phyloP scores from a whole-genome alignment of 192 early-diverging fungal genomes.

The Funneliformis geosporum region DNA sequence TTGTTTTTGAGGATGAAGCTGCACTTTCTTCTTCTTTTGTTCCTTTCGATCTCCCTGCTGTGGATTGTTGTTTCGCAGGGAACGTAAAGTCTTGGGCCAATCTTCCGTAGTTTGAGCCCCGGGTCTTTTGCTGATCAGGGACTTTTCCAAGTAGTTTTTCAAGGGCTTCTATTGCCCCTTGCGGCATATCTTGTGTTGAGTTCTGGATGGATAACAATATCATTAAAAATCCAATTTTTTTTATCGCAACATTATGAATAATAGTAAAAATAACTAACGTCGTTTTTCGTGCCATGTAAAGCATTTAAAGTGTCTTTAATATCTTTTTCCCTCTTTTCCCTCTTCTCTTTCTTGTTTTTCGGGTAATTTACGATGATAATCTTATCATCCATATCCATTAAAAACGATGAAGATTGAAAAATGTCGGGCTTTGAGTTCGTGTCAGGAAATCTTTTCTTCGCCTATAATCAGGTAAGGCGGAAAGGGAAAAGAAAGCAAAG shows the following conservation, averaged over 20 bases:
- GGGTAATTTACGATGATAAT: slow-evolving; percentile 10
- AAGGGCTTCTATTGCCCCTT: slow-evolving; percentile 9
- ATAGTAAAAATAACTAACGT: background rate
- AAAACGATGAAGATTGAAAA: slow-evolving; percentile 2
- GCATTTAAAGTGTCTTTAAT: slow-evolving; percentile 4
- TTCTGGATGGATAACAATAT: background rate
- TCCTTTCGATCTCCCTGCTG: background rate
- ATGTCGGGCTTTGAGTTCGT: slow-evolving; percentile 22
- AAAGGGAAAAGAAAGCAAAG: background rate
- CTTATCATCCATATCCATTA: slow-evolving; percentile 6
- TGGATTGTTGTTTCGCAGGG: background rate
- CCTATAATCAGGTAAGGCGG: background rate
- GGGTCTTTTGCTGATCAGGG: slow-evolving; percentile 1
- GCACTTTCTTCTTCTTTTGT: background rate
- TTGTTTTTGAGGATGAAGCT: background rate
- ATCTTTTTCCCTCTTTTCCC: background rate
- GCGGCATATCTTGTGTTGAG: background rate
- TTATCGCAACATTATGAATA: background rate
- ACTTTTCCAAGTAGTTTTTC: slow-evolving; percentile 9
- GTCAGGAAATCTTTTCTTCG: background rate
- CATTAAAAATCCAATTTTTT: background rate
- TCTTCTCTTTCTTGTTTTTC: background rate
- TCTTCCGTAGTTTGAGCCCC: slow-evolving; percentile 20
- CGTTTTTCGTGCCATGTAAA: slow-evolving; percentile 18
- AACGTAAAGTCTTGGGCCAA: slow-evolving; percentile 11